Percentiles rank a stretch among this genome's conserved stretches.
phyloP scores from a whole-genome alignment of 495 filamentous ascomycete genomes.

The Hypoxylon intermedium region DNA sequence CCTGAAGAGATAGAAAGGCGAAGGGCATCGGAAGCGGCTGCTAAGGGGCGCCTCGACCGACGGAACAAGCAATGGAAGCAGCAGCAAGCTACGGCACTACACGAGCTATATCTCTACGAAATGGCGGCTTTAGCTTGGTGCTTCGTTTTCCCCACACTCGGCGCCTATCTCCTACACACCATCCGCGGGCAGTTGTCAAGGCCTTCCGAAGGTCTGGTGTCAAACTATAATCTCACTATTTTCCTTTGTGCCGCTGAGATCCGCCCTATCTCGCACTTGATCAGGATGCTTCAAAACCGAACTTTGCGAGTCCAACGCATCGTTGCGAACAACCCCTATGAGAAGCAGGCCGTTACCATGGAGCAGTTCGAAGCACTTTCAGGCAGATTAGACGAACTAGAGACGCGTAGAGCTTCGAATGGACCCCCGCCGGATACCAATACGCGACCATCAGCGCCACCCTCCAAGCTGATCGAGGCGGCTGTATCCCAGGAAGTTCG shows the following conservation, averaged over 20 bases:
- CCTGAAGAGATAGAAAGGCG: conserved; percentile 47
- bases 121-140: conserved; percentile 74
- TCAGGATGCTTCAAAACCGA: conserved; percentile 77
- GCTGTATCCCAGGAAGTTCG: conserved; percentile 68
- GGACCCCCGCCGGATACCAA: conserved; percentile 31
- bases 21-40: conserved; percentile 7
- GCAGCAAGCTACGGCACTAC: conserved; percentile 51
- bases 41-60: background rate
- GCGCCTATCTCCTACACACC: conserved; percentile 78
- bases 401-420: conserved; percentile 60
- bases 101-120: conserved; percentile 78
- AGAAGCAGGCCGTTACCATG: conserved; percentile 48
- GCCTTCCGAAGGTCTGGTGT: conserved; percentile 85
- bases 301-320: conserved; percentile 84
- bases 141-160: conserved; percentile 78
- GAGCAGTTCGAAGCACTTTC: conserved; percentile 63
- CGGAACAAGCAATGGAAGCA: conserved; percentile 36
- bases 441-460: conserved; percentile 34
- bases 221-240: conserved; percentile 91
- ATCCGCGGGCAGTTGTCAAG: conserved; percentile 78
- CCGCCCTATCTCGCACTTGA: conserved; percentile 77
- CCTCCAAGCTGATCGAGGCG: conserved; percentile 46
- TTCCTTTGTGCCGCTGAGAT: conserved; percentile 90
- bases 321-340: conserved; percentile 62
- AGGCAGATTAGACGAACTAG: conserved; percentile 72